Conservation (phyloP, 148 eudicot species). For the Nyssa sinensis region DNA sequence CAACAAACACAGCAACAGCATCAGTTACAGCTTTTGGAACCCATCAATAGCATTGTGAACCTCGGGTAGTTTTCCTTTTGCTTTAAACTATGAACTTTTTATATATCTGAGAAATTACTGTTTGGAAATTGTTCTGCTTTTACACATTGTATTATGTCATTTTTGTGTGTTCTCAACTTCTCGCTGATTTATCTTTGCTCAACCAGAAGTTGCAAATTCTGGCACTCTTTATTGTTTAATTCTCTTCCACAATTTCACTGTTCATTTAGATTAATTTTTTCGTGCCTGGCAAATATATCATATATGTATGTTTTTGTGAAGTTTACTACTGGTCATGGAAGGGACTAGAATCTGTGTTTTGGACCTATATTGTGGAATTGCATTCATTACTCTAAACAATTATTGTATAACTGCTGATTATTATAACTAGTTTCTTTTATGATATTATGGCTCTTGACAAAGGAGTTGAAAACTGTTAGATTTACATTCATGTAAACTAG, state of each 20-base stretch:
- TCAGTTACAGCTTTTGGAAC: constrained; percentile 44
- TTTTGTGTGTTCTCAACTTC: neutral
- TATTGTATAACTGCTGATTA: neutral
- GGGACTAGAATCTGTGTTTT: neutral
- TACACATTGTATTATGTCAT: neutral
- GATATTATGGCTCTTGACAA: neutral
- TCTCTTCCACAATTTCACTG: neutral
- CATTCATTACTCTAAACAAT: neutral
- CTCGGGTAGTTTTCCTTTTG: constrained; percentile 33
- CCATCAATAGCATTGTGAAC: constrained; percentile 35
- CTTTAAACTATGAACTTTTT: neutral
- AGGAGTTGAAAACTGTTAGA: neutral
- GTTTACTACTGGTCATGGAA: neutral
- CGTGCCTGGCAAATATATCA: neutral
- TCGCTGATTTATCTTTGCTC: neutral
- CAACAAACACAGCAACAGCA: constrained; percentile 30
- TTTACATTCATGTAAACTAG: neutral
- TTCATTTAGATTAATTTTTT: neutral
- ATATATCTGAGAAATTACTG: neutral
- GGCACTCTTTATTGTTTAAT: neutral
- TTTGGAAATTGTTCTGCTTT: neutral
- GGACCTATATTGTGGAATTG: neutral
- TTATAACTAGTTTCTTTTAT: too few species aligned
- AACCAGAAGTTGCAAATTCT: neutral
- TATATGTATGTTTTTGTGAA: neutral